phyloP scores from a whole-genome alignment of 306 rosid species.

The Quercus mongolica region DNA sequence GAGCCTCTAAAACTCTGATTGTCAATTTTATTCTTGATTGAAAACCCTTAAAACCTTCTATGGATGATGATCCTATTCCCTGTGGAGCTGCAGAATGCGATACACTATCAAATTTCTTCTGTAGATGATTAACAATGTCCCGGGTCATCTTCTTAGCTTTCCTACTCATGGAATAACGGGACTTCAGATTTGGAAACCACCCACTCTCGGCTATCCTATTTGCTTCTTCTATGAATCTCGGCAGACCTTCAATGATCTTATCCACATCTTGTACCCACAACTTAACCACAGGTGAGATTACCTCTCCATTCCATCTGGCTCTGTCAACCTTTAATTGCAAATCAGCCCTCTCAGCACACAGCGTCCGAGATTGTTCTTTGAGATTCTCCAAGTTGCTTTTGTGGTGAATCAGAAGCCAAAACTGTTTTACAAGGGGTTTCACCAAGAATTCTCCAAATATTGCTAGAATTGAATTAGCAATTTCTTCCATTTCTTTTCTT shows the following conservation, averaged over 20 bases:
- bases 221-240: neutral
- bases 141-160: too few species aligned
- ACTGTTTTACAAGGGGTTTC: neutral
- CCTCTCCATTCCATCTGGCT: neutral
- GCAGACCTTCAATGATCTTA: neutral
- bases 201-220: too few species aligned
- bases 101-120: too few species aligned
- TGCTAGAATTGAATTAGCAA: neutral
- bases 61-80: too few species aligned
- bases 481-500: neutral
- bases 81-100: too few species aligned
- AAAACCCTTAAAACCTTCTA: constrained; percentile 1
- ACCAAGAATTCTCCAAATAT: neutral
- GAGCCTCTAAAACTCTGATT: neutral
- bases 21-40: neutral
- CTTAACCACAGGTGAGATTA: neutral
- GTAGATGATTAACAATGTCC: too few species aligned
- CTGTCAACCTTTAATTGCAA: neutral
- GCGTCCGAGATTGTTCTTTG: neutral
- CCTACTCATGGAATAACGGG: too few species aligned
- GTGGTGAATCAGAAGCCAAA: neutral
- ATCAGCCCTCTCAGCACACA: neutral
- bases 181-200: too few species aligned
- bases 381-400: neutral
- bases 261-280: neutral